phyloP scores from a whole-genome alignment of 2,329 filamentous ascomycete species.

The Colletotrichum higginsianum region DNA sequence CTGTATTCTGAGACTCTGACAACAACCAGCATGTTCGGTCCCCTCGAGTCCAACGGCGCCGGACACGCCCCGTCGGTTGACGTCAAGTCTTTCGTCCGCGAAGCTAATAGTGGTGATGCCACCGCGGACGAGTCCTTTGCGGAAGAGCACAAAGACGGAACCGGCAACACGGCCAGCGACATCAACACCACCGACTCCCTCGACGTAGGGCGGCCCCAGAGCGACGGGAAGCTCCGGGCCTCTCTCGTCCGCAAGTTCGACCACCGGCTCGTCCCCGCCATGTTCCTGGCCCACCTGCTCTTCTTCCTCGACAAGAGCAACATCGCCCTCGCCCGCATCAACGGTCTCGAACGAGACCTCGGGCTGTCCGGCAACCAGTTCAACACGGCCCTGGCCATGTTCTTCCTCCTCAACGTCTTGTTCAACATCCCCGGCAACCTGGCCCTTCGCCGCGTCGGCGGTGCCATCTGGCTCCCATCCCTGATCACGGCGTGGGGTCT shows the following conservation, averaged over 20 bases:
- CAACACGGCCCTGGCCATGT: slow-evolving; percentile 45
- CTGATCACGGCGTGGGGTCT: slow-evolving; percentile 46
- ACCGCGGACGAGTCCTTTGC: not conserved
- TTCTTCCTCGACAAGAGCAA: slow-evolving; percentile 44
- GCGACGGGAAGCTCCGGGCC: not conserved
- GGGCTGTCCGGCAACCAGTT: slow-evolving; percentile 32
- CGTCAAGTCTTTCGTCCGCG: not conserved
- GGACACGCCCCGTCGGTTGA: not conserved
- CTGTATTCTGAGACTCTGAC: no score
- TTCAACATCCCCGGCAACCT: slow-evolving; percentile 47
- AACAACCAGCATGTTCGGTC: not conserved
- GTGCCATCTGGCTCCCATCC: slow-evolving; percentile 42
- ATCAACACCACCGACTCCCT: not conserved
- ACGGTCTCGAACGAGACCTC: slow-evolving; percentile 41
- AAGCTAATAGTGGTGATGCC: not conserved
- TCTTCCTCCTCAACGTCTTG: slow-evolving; percentile 45
- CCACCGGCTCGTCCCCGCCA: slow-evolving; percentile 31
- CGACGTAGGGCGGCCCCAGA: not conserved
- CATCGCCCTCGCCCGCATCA: slow-evolving; percentile 43
- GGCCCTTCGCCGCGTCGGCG: slow-evolving; percentile 44
- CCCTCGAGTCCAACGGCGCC: not conserved
- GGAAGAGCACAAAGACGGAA: slow-evolving; percentile 1
- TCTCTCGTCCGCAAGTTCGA: slow-evolving; percentile 41
- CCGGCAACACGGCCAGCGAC: not conserved
- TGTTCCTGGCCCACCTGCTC: slow-evolving; percentile 37